Evolutionary conservation across 1,139 yeast genomes (phyloP), one percentile per base, ranked within the genome.

Genomic region (Debaryomycetaceae sp.): DNA sequence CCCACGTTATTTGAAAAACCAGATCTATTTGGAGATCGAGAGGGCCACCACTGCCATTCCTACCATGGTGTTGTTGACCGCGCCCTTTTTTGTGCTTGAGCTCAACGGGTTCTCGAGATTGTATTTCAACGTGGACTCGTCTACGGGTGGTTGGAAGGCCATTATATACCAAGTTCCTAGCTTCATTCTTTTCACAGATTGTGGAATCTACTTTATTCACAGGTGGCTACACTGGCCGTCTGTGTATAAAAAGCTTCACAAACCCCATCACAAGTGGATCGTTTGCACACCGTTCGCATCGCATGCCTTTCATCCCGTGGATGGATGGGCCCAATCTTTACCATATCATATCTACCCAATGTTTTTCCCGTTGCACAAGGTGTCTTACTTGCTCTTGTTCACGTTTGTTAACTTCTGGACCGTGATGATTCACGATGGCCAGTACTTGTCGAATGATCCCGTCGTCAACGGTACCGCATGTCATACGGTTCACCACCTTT

Each of bases 181-280:
- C 33, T 93, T 91, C 68, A 78, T 93, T 52, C 76, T 93, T 73
- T 93, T 93, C 64, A 91, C 99, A 6, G 99, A 93, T 67, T 85
- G 89, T 63, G 87, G 93, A 47, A 89, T 93, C 58, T 93, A 93
- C 66, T 76, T 87, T 61, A 85, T 90, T 56, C 99, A 93, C 70
- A 83, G 98, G 61, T 81, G 88, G 79, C 76, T 93, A 58, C 99
- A 93, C 66, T 87, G 91, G 86, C 97, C 97, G 30, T 58, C 76
- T 34, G 84, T 93, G 37, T 93, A 93, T 79, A 91, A 86, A 74
- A 66, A 62, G 33, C 72, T 93, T 53, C 99, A 93, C 74, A 93
- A 93, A 72, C 97, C 98, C n/a, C 99, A 93, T 67, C 99, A 93
- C 77, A 95, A 93, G 71, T 93, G 99, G 99, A 83, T 93, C 58